These are phyloP conservation scores for Aureobasidium pullulans DNA, from an alignment of 2,329 filamentous ascomycete species.

Conservation along the genomic window DNA sequence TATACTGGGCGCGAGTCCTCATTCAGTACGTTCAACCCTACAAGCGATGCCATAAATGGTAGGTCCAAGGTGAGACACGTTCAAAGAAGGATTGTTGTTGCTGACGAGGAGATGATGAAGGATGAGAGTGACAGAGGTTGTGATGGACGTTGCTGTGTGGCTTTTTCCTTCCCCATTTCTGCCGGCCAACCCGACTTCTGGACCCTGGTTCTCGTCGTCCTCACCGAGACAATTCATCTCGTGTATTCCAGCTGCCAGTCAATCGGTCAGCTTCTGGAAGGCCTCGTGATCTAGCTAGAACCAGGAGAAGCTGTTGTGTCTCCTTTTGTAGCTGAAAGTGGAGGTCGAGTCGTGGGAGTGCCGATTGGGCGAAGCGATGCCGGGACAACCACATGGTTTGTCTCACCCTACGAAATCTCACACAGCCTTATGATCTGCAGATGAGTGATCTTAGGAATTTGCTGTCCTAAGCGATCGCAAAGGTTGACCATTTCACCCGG, in stretches of 20 bases:
- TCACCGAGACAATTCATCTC: slow-evolving; percentile 2
- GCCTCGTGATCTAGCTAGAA: background rate
- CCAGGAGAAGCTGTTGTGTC: background rate
- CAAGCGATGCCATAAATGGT: background rate
- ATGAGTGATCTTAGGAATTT: background rate
- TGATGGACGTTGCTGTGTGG: background rate
- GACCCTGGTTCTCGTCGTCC: background rate
- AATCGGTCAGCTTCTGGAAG: background rate
- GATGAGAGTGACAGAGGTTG: background rate
- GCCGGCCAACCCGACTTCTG: background rate
- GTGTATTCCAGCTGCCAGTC: background rate
- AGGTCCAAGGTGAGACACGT: background rate
- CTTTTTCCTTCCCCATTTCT: background rate
- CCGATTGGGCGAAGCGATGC: background rate
- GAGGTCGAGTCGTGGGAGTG: background rate
- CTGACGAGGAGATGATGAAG: background rate
- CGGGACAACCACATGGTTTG: background rate
- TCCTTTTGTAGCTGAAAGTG: background rate
- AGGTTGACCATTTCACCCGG: background rate
- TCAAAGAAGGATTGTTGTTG: slow-evolving; percentile 1
- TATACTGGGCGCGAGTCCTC: background rate
- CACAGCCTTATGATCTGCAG: background rate
- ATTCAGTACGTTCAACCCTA: background rate
- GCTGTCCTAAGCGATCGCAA: background rate
- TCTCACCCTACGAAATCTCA: background rate